Evolutionary conservation across 75 land plant species (phyloP).

Genomic region (Pinus albicaulis): DNA sequence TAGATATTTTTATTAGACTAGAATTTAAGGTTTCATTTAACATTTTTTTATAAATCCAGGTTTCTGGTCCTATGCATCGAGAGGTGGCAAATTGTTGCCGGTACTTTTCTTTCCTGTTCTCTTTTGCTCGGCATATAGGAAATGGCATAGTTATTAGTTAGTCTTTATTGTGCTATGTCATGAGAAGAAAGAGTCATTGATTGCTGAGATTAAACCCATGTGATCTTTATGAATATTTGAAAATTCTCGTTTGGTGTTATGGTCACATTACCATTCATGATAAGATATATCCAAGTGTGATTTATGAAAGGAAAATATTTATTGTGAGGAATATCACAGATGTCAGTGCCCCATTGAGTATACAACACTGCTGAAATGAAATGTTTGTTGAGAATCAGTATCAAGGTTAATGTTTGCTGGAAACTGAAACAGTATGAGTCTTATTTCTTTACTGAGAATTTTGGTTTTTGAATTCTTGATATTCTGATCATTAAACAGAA

Average conservation of each 20-base stretch:
- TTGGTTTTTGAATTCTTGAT: neutral
- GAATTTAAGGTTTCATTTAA: neutral
- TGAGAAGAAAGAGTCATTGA: neutral
- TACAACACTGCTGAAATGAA: neutral
- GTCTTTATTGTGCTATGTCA: neutral
- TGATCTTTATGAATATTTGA: neutral
- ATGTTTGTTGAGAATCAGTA: neutral
- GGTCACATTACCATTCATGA: neutral
- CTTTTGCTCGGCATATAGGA: neutral
- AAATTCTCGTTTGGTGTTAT: neutral
- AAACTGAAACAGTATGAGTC: neutral
- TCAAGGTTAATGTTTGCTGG: neutral
- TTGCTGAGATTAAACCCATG: neutral
- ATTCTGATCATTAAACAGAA: neutral
- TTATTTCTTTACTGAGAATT: neutral
- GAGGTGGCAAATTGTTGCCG: conserved; percentile 98
- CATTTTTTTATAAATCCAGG: conserved; percentile 39
- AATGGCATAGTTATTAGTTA: neutral
- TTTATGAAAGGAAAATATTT: neutral
- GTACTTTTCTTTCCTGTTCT: conserved; percentile 24
- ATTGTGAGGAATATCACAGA: neutral
- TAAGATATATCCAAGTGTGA: neutral
- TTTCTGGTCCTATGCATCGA: conserved; percentile 99
- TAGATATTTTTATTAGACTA: neutral
- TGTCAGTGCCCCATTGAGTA: neutral